A percentile compares a stretch with the other conserved stretches of the same genome.
phyloP scores from a whole-genome alignment of 257 asterid genomes.

The Solanum commersonii region DNA sequence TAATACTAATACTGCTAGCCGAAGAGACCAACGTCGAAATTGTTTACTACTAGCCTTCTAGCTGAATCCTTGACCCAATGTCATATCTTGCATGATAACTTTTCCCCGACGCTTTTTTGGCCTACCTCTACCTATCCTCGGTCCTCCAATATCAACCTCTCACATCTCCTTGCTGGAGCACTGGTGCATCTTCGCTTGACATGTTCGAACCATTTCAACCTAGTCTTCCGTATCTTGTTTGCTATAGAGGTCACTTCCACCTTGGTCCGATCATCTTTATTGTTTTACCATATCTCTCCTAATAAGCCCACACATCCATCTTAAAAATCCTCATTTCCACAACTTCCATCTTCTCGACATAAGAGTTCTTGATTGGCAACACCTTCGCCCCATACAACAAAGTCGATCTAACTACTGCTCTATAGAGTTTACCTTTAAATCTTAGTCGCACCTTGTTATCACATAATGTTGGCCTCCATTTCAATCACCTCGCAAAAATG shows the following conservation, averaged over 20 bases:
- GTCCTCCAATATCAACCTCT: not conserved
- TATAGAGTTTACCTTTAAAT: not conserved
- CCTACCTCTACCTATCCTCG: accelerated
- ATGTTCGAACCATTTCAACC: not conserved
- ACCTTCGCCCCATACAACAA: accelerated
- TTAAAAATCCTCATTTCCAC: not conserved
- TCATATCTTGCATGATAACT: not conserved
- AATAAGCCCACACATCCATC: not conserved
- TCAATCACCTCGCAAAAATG: not conserved
- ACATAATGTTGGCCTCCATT: not conserved
- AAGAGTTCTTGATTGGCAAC: not conserved
- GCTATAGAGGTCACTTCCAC: not conserved
- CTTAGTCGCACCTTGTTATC: not conserved
- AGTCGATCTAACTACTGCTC: not conserved
- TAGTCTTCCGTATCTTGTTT: accelerated
- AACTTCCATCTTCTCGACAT: not conserved
- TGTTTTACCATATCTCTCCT: not conserved
- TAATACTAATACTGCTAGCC: not conserved
- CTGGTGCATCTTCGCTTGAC: not conserved
- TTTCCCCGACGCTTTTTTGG: not conserved
- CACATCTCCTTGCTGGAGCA: accelerated
- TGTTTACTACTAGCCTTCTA: not conserved
- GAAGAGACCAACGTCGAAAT: accelerated
- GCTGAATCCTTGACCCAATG: not conserved
- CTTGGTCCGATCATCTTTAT: accelerated